Base-by-base conservation (phyloP, 23 red algal species). In the Cyanidium caldarium region DNA sequence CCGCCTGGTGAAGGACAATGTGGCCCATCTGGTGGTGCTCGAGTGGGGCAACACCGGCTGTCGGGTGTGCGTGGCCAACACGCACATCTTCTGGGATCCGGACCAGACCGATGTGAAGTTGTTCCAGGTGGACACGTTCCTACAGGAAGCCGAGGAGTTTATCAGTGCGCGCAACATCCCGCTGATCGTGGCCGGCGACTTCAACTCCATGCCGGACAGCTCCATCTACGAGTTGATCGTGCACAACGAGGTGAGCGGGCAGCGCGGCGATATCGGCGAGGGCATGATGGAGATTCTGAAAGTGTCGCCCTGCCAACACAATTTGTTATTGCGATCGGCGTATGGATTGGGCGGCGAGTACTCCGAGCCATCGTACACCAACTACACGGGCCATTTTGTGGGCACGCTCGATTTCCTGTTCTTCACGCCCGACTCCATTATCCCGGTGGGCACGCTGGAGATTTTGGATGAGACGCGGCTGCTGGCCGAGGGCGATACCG, bases 41-140 rank as follows among this genome's bases (percentile, higher is more conserved):
- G 82, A 87, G 28, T 72, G 83, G 3, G 58, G 57, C 2, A 70
- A 73, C 37, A 69, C 81, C 1, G 31, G 31, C 51, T 28, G 23
- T 28, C 38, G 45, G 28, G 33, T 75, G 1, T 75, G 70, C n/a
- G 73, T 95, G 19, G 89, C 84, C 10, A 95, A 95, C 61, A 95
- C 84, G 16, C 89, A 95, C 58, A 57, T 87, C 33, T 87, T 80
- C 41, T 95, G 89, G 89, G 89, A 95, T 44, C 89, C 89, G 42
- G 89, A 95, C 35, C 80, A 87, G 34, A 80, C 82, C 12, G 89
- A 95, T 51, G 89, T 95, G 40, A 95, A 95, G 65, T 36, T 95
- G 19, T 95, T 95, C 76, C 89, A 95, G 70, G 76, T 95, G 19
- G 77, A 95, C 39, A 73, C 78, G 26, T 85, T 95, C 40, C 71